A percentile compares a stretch with the other conserved stretches of the same genome.
Evolutionary conservation across 257 asterid species (phyloP).

Genomic region (Mentha longifolia): DNA sequence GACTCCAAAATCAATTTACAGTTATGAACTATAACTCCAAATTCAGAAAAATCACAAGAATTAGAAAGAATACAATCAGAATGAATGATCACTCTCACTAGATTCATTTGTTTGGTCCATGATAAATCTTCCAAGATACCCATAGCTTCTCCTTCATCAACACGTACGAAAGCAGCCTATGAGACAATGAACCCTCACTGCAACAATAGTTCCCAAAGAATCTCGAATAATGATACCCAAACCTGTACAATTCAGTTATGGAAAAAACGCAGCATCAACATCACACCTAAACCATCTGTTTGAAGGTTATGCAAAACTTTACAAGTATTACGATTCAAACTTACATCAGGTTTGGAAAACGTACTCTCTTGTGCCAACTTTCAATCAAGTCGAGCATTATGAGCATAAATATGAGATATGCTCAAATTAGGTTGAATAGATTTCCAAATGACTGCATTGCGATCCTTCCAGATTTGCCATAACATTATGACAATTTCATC

Average conservation of each 20-base stretch:
- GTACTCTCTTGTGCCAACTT: not conserved
- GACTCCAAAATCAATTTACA: too few relatives aligned
- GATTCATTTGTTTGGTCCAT: too few relatives aligned
- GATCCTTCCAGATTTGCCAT: not conserved
- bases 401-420: not conserved
- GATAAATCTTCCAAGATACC: too few relatives aligned
- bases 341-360: not conserved
- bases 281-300: not conserved
- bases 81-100: too few relatives aligned
- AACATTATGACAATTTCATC: not conserved
- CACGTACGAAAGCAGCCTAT: too few relatives aligned
- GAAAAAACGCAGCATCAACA: not conserved
- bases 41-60: too few relatives aligned
- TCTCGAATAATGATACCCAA: too few relatives aligned
- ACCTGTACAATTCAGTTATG: not conserved
- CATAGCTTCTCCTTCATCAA: too few relatives aligned
- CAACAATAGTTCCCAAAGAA: too few relatives aligned
- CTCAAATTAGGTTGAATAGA: not conserved
- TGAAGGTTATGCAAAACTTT: not conserved
- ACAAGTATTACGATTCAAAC: not conserved
- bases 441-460: not conserved
- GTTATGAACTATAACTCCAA: too few relatives aligned
- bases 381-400: not conserved
- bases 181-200: too few relatives aligned
- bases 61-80: too few relatives aligned